phyloP scores from a whole-genome alignment of 73 alveolate genomes.

The Breviolum minutum region DNA sequence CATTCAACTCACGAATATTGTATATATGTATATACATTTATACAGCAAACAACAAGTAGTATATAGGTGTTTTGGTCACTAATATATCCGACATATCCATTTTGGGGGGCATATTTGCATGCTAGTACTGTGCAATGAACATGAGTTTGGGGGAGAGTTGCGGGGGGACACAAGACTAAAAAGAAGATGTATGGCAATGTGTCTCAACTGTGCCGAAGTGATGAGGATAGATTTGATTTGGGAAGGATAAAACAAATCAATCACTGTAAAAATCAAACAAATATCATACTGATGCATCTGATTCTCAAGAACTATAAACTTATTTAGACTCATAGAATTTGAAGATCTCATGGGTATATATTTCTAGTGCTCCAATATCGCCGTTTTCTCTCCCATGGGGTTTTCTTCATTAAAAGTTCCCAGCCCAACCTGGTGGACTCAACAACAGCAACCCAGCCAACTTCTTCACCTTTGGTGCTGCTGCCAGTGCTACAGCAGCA shows the following conservation, averaged over 20 bases:
- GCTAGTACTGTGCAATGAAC: too few species aligned
- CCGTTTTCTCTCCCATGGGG: background rate
- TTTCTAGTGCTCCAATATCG: background rate
- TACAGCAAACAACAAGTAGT: background rate
- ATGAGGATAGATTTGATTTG: too few species aligned
- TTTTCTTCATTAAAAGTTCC: background rate
- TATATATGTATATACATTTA: background rate
- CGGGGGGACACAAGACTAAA: too few species aligned
- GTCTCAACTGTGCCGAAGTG: too few species aligned
- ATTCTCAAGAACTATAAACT: background rate
- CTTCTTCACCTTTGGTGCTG: slow-evolving; percentile 46
- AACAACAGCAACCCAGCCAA: slow-evolving; percentile 65
- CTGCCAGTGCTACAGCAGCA: slow-evolving; percentile 70
- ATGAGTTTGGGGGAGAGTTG: too few species aligned
- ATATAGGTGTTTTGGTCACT: background rate
- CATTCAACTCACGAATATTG: too few species aligned
- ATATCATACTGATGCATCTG: too few species aligned
- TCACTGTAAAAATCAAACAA: too few species aligned
- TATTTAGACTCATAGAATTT: too few species aligned
- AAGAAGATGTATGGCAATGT: too few species aligned
- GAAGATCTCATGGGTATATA: background rate
- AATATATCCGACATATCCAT: background rate
- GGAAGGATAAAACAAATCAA: too few species aligned
- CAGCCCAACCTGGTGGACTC: slow-evolving; percentile 55
- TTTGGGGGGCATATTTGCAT: too few species aligned